Base-by-base conservation (phyloP, 495 filamentous ascomycete species). In the Lindgomyces ingoldianus region DNA sequence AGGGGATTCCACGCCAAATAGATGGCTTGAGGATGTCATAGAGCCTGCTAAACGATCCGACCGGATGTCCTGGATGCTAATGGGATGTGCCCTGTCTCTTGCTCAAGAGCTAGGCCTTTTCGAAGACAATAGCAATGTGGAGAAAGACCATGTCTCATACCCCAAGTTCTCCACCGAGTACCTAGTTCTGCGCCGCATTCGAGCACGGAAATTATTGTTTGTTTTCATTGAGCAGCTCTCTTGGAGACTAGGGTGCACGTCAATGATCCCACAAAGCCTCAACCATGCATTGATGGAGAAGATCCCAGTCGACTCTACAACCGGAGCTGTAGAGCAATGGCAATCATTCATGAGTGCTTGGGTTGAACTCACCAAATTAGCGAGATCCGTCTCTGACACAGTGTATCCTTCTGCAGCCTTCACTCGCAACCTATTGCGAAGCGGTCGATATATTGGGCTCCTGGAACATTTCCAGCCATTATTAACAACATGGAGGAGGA, bases 11-110 rank as follows among this genome's bases (percentile, higher is more conserved):
- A 62, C 63, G 10, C 52, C 70, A 1, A 67, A 48, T 18, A 61
- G 68, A 16, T 72, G 70, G 70, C 68, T 70, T 14, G 67, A 72
- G 53, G 70, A 72, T 42, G 70, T 72, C 68, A 79, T 81, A 52
- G 81, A 84, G 54, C 80, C 80, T 3, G 80, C 81, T 10, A 74
- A 77, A 50, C 67, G 81, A 61, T 83, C 81, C 1, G 81, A 84
- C 63, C 78, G 80, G n/a, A 83, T 84, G 81, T 82, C 81, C 0
- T 84, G 81, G 81, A 83, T 83, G 79, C 53, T 70, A 6, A 74
- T 83, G 16, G 81, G 81, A 0, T 81, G 76, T 63, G 81, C 78
- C 0, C 64, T 82, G 11, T 81, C 80, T n/a, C 75, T 83, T 18
- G 76, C 79, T 0, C 79, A 83, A 53, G 81, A 82, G 55, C 67